Evolutionary conservation across 2,329 filamentous ascomycete genomes (phyloP).

Genomic region (Dactylellina drechsleri): DNA sequence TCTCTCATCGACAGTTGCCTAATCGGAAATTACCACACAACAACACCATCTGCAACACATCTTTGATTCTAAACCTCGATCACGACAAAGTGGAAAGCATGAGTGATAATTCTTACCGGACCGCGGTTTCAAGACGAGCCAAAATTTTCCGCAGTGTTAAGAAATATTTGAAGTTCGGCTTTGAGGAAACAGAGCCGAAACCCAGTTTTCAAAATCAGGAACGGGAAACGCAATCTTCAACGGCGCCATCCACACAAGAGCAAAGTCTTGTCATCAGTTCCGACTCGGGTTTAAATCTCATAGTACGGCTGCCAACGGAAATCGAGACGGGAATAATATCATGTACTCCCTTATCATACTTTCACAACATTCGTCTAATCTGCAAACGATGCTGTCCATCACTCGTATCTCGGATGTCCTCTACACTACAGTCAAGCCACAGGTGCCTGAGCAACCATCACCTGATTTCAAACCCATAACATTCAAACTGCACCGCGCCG

Average conservation of each 20-base stretch:
- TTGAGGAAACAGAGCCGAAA: too few relatives aligned
- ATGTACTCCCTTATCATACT: slow-evolving; percentile 15
- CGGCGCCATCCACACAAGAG: too few relatives aligned
- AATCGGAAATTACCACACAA: neutral
- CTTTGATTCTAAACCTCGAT: too few relatives aligned
- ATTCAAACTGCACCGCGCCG: slow-evolving; percentile 22
- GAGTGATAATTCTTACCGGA: too few relatives aligned
- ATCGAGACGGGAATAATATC: slow-evolving; percentile 29
- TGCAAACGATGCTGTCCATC: slow-evolving; percentile 33
- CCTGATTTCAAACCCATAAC: neutral
- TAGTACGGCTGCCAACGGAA: slow-evolving; percentile 10
- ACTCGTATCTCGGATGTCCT: neutral
- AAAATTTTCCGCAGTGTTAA: too few relatives aligned
- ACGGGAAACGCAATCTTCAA: too few relatives aligned
- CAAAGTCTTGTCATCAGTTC: neutral
- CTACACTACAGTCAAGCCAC: neutral
- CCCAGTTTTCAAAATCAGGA: too few relatives aligned
- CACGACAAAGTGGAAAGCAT: too few relatives aligned
- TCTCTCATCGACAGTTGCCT: neutral
- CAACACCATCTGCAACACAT: slow-evolving; percentile 5
- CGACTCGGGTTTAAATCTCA: neutral
- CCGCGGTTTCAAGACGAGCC: too few relatives aligned
- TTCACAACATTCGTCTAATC: slow-evolving; percentile 2
- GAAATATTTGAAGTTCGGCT: too few relatives aligned
- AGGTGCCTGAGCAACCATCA: neutral